Percentiles rank a stretch among this genome's conserved stretches.
Conservation (phyloP, 2,329 filamentous ascomycete species). For the Penicillium sp. region DNA sequence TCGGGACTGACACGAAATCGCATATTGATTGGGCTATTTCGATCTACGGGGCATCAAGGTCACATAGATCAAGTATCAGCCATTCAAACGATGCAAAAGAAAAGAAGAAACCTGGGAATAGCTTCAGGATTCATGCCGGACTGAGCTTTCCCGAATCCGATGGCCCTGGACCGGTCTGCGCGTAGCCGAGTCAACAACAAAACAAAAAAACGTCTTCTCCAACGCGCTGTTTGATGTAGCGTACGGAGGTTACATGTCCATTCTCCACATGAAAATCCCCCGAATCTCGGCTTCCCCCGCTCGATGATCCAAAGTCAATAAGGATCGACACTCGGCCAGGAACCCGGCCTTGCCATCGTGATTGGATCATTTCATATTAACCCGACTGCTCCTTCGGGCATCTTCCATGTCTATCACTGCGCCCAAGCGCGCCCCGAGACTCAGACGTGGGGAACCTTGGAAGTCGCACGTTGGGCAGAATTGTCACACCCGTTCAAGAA, state of each 20-base stretch:
- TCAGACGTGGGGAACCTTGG: neutral
- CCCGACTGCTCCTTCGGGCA: neutral
- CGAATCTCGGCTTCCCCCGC: conserved; percentile 17
- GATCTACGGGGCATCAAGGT: too few species aligned
- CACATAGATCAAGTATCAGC: too few species aligned
- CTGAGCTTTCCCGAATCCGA: too few species aligned
- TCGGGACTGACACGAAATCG: neutral
- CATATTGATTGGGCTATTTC: too few species aligned
- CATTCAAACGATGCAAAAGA: too few species aligned
- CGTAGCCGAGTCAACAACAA: neutral
- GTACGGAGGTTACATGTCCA: conserved; percentile 15
- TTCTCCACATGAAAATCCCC: conserved; percentile 4
- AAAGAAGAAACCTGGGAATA: too few species aligned
- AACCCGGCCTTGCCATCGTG: neutral
- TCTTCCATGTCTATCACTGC: conserved; percentile 1
- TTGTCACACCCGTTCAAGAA: neutral
- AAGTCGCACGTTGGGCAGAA: neutral
- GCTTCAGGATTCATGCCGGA: too few species aligned
- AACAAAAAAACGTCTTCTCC: neutral
- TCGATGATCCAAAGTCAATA: conserved; percentile 9
- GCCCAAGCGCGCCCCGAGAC: neutral
- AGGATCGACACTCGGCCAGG: conserved; percentile 13
- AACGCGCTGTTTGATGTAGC: neutral
- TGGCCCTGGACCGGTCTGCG: neutral
- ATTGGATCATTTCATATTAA: neutral